Evolutionary conservation across 352 stramenopile species (phyloP), one percentile per base, ranked within the genome.

Genomic region (Phytophthora sp.): DNA sequence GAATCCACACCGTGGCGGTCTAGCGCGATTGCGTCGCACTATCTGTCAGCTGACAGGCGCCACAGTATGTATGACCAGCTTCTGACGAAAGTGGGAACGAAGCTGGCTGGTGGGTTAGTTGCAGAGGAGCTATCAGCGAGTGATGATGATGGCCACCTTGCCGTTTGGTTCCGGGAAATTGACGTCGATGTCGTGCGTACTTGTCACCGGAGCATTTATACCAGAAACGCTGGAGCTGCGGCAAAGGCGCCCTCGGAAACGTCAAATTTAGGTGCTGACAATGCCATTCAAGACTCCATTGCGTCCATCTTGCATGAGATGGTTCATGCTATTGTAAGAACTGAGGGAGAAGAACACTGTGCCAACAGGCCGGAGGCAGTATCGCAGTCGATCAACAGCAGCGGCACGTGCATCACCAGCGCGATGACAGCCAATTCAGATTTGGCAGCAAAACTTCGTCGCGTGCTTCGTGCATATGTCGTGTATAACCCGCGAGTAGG

Each of bases 171-270:
- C 8, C 80, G 82, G 16, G 84, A 94, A 68, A 94, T 94, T 36
- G 86, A 94, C 56, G 80, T 93, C 11, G 86, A 94, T 63, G 86
- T 94, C 18, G 76, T 80, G 6, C 81, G 86, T 9, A 94, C 86
- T 12, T 91, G 82, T 60, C 76, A 85, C 58, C 86, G 80, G 21
- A 77, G 74, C 12, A 82, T 84, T 5, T 80, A 89, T 45, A 73
- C 57, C 23, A 65, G 7, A 44, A 44, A 38, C 23, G 18, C 26
- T 4, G n/a, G 24, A 67, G 15, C 54, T 60, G 18, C n/a, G 35
- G 13, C 15, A 1, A 47, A 26, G 31, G 21, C 36, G 33, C 27
- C 30, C 11, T 36, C 41, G 29, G 12, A 33, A 23, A 35, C 29
- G 7, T 47, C 42, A 7, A 60, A 3, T 57, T 49, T 47, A 44